A percentile compares a stretch with the other conserved stretches of the same genome.
Evolutionary conservation across 331 rosid species (phyloP).

Genomic region (Quercus lobata): DNA sequence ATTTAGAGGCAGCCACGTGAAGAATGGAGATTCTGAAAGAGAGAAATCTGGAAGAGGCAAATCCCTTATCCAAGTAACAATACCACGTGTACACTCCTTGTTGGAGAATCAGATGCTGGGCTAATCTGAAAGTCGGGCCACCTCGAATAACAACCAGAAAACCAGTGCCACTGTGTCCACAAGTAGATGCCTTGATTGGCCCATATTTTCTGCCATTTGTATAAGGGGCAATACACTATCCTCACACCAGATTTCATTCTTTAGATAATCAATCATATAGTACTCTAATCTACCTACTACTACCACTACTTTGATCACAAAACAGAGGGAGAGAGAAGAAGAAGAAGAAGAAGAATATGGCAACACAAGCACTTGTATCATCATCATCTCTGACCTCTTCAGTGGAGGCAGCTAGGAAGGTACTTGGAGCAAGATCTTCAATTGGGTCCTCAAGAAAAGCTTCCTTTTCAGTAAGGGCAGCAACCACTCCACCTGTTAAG

Average conservation of each 20-base stretch:
- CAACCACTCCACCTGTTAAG: conserved; percentile 85
- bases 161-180: conserved; percentile 15
- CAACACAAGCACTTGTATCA: conserved; percentile 79
- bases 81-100: conserved; percentile 40
- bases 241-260: conserved; percentile 20
- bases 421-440: conserved; percentile 50
- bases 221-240: no score
- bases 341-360: conserved; percentile 41
- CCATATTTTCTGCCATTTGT: background rate
- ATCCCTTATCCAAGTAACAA: conserved; percentile 42
- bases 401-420: conserved; percentile 55
- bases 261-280: conserved; percentile 1
- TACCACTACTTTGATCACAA: background rate
- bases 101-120: conserved; percentile 58
- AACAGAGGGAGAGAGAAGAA: background rate
- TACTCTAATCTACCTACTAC: no score
- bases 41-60: no score
- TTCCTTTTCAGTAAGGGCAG: conserved; percentile 74
- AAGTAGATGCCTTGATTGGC: conserved; percentile 27
- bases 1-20: no score
- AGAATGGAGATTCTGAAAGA: no score
- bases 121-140: conserved; percentile 42
- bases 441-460: conserved; percentile 42
- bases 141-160: conserved; percentile 36
- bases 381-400: conserved; percentile 79